phyloP scores from a whole-genome alignment of 23 red algal genomes.

The Cyanidium caldarium region DNA sequence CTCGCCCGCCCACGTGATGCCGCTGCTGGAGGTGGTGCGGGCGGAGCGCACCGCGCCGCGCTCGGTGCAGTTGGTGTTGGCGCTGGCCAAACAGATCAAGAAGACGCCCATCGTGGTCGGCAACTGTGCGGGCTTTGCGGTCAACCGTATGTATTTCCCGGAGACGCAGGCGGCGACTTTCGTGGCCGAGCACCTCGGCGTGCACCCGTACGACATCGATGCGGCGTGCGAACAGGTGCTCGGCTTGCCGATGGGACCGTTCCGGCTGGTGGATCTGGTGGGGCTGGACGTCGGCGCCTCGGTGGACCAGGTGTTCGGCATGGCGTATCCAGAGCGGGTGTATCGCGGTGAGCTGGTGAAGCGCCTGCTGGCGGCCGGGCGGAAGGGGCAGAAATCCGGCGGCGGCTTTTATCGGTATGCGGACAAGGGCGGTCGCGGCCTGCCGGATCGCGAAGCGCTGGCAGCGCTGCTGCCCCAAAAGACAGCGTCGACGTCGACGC shows the following conservation, averaged over 20 bases:
- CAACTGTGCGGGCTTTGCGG: constrained; percentile 95
- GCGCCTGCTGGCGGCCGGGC: constrained; percentile 37
- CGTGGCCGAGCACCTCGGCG: constrained; percentile 26
- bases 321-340: constrained; percentile 75
- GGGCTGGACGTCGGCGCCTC: constrained; percentile 87
- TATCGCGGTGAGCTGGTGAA: constrained; percentile 15
- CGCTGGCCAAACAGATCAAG: constrained; percentile 62
- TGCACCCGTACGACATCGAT: constrained; percentile 88
- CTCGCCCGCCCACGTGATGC: constrained; percentile 90
- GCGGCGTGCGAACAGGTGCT: constrained; percentile 46
- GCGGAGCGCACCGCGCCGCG: constrained; percentile 39
- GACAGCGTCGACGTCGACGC: constrained; percentile 16
- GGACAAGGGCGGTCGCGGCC: constrained; percentile 2
- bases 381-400: constrained; percentile 87
- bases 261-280: constrained; percentile 73
- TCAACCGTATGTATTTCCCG: constrained; percentile 98
- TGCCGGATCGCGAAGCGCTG: constrained; percentile 32
- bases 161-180: constrained; percentile 75
- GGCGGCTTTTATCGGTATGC: constrained; percentile 64
- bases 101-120: constrained; percentile 91
- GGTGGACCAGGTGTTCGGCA: constrained; percentile 41
- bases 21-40: constrained; percentile 78
- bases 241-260: constrained; percentile 93
- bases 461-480: constrained; percentile 37
- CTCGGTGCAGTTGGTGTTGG: constrained; percentile 48